These are phyloP conservation scores for Parathielavia hyrcaniae DNA, from an alignment of 495 filamentous ascomycete species.

Conservation along the genomic window DNA sequence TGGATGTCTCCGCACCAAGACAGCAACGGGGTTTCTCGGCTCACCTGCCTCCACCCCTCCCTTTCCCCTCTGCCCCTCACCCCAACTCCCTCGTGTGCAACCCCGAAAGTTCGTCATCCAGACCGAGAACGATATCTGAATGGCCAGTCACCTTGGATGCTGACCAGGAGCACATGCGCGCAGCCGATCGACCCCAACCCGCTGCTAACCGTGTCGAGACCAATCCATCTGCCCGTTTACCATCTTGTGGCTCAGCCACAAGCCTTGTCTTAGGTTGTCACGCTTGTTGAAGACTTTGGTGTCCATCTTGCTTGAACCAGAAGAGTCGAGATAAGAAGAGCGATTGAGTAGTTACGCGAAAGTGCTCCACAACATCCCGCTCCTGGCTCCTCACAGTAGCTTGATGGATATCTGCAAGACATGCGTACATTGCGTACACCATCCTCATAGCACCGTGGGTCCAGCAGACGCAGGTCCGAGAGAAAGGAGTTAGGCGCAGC, in stretches of 20 bases:
- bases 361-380: slow-evolving; percentile 10
- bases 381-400: not conserved
- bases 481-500: slow-evolving; percentile 29
- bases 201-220: slow-evolving; percentile 13
- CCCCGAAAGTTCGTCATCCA: slow-evolving; percentile 11
- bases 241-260: slow-evolving; percentile 12
- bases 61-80: slow-evolving; percentile 3
- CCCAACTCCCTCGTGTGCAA: slow-evolving; percentile 1
- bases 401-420: not conserved
- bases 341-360: not conserved
- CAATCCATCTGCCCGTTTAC: too few species aligned
- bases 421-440: not conserved
- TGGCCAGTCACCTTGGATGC: slow-evolving; percentile 24
- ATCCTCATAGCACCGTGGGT: not conserved
- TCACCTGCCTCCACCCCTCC: slow-evolving; percentile 4
- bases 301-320: not conserved
- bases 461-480: slow-evolving; percentile 34
- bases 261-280: not conserved
- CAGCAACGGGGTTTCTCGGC: not conserved
- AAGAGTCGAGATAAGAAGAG: not conserved
- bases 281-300: not conserved
- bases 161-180: slow-evolving; percentile 34
- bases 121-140: slow-evolving; percentile 19
- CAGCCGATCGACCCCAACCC: slow-evolving; percentile 17
- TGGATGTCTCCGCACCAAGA: not conserved